These are phyloP conservation scores for Dothistroma pini DNA, from an alignment of 2,329 filamentous ascomycete genomes.

Conservation along the genomic window DNA sequence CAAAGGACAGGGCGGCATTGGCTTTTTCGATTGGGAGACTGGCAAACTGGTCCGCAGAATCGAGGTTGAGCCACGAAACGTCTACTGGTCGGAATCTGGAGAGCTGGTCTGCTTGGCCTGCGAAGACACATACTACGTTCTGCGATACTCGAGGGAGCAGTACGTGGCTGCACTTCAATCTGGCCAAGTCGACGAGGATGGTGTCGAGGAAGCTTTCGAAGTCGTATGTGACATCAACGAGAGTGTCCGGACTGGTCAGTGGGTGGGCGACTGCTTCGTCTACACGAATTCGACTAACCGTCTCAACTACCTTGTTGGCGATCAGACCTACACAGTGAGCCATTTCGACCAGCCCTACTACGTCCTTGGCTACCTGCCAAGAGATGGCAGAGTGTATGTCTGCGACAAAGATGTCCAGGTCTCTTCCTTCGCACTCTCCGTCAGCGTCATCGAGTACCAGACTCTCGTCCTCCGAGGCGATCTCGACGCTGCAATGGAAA, in stretches of 20 bases:
- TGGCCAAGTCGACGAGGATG: slow-evolving; percentile 81
- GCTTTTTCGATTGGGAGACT: slow-evolving; percentile 93
- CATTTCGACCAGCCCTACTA: slow-evolving; percentile 97
- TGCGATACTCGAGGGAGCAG: slow-evolving; percentile 85
- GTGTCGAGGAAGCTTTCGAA: slow-evolving; percentile 93
- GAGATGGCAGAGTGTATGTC: slow-evolving; percentile 92
- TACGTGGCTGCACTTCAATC: slow-evolving; percentile 80
- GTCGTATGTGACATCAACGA: slow-evolving; percentile 95
- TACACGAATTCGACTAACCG: slow-evolving; percentile 97
- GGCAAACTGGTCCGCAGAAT: slow-evolving; percentile 88
- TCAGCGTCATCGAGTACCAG: slow-evolving; percentile 94
- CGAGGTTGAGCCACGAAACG: slow-evolving; percentile 66
- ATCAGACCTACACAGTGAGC: slow-evolving; percentile 95
- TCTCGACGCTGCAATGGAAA: slow-evolving; percentile 82
- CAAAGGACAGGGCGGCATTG: slow-evolving; percentile 89
- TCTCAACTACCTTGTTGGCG: slow-evolving; percentile 94
- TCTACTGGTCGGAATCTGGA: slow-evolving; percentile 97
- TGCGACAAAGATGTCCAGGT: slow-evolving; percentile 93
- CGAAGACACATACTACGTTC: slow-evolving; percentile 91
- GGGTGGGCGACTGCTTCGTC: slow-evolving; percentile 98
- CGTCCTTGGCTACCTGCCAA: slow-evolving; percentile 87
- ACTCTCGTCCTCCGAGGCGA: slow-evolving; percentile 91
- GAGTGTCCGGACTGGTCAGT: slow-evolving; percentile 89
- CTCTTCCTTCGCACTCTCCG: slow-evolving; percentile 83
- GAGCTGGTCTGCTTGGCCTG: slow-evolving; percentile 91